These are phyloP conservation scores for Erucastrum elatum DNA, from an alignment of 345 rosid genomes.

Conservation along the genomic window DNA sequence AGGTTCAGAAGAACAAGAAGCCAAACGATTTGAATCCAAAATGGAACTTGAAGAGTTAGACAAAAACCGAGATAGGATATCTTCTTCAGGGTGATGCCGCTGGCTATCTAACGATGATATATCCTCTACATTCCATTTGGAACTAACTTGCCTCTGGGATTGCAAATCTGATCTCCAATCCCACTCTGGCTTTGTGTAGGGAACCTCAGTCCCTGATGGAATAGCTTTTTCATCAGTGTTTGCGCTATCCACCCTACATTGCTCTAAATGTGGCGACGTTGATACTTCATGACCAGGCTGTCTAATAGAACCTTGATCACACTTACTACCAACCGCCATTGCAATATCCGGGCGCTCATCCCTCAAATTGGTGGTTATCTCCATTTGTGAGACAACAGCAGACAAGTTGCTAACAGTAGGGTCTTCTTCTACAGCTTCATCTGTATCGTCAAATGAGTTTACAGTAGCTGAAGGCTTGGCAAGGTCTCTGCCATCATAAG, in stretches of 20 bases:
- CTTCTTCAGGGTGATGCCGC: slow-evolving; percentile 65
- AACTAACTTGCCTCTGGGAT: slow-evolving; percentile 30
- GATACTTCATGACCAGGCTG: slow-evolving; percentile 43
- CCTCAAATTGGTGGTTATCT: slow-evolving; percentile 39
- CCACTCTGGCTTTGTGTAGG: slow-evolving; percentile 36
- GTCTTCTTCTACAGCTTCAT: slow-evolving; percentile 28
- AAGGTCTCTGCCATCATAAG: not conserved
- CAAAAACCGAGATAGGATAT: slow-evolving; percentile 42
- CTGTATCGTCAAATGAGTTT: slow-evolving; percentile 29
- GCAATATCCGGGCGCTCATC: slow-evolving; percentile 39
- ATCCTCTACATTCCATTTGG: slow-evolving; percentile 56
- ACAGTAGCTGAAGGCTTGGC: slow-evolving; percentile 22
- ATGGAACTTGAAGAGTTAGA: slow-evolving; percentile 49
- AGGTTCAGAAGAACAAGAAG: slow-evolving; percentile 47
- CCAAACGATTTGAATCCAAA: slow-evolving; percentile 46
- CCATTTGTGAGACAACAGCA: slow-evolving; percentile 45
- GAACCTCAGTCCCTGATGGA: slow-evolving; percentile 36
- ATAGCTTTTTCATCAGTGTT: slow-evolving; percentile 30
- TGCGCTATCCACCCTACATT: slow-evolving; percentile 39
- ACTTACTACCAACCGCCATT: slow-evolving; percentile 36
- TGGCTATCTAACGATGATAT: slow-evolving; percentile 61
- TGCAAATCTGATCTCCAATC: slow-evolving; percentile 44
- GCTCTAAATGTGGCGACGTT: slow-evolving; percentile 44
- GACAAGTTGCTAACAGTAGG: slow-evolving; percentile 41
- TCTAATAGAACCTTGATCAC: slow-evolving; percentile 50